phyloP scores from a whole-genome alignment of 306 rosid genomes.

The Arachis stenosperma region DNA sequence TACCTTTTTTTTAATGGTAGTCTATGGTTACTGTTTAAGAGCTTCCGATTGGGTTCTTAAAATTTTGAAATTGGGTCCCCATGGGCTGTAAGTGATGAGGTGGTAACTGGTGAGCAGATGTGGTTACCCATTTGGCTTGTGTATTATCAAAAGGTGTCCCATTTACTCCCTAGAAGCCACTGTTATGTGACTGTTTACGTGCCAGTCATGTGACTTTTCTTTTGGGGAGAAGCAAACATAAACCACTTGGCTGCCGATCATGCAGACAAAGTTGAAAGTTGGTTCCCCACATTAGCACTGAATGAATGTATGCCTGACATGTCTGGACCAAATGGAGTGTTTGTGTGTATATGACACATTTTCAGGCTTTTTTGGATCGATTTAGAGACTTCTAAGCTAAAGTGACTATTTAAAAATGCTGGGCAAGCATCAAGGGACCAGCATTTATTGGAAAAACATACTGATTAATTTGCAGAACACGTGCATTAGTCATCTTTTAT shows the following conservation, averaged over 20 bases:
- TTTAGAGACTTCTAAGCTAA: not conserved
- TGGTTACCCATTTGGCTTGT: constrained; percentile 7
- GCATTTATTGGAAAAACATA: not conserved
- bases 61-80: constrained; percentile 7
- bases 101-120: not conserved
- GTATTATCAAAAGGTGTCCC: not conserved
- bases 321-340: not conserved
- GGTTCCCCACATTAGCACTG: constrained; percentile 1
- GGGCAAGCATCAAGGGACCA: constrained; percentile 3
- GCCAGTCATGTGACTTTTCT: not conserved
- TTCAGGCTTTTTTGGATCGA: constrained; percentile 1
- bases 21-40: not conserved
- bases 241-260: constrained; percentile 8
- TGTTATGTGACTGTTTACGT: not conserved
- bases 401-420: not conserved
- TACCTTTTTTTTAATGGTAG: not conserved
- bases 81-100: not conserved
- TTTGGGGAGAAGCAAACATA: constrained; percentile 3
- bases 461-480: not conserved
- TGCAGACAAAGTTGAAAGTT: constrained; percentile 7
- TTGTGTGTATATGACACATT: not conserved
- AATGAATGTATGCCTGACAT: constrained; percentile 21
- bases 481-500: not conserved
- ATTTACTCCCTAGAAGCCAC: not conserved
- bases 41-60: constrained; percentile 12